Conservation (phyloP, 2,329 filamentous ascomycete species). For the Ophiostoma piceae region DNA sequence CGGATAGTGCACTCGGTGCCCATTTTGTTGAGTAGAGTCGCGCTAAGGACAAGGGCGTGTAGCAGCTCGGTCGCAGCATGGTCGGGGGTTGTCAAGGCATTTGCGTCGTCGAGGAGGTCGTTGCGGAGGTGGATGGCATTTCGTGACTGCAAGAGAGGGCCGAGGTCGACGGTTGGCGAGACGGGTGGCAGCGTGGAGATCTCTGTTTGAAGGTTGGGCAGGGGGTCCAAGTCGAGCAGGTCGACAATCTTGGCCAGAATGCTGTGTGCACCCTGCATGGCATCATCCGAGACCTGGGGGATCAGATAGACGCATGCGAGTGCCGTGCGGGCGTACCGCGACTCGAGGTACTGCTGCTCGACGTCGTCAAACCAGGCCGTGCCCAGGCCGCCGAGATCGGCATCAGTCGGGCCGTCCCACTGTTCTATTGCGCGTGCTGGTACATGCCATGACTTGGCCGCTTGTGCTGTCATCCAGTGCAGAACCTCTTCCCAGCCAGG, state of each 20-base stretch:
- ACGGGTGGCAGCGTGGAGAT: constrained; percentile 44
- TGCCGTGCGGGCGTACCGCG: constrained; percentile 61
- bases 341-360: constrained; percentile 54
- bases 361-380: constrained; percentile 55
- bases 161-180: constrained; percentile 25
- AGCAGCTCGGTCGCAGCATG: constrained; percentile 53
- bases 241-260: constrained; percentile 55
- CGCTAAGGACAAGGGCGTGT: constrained; percentile 58
- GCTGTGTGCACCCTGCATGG: constrained; percentile 54
- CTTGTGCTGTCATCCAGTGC: constrained; percentile 59
- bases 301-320: constrained; percentile 64
- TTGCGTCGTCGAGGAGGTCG: constrained; percentile 53
- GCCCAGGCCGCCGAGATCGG: constrained; percentile 59
- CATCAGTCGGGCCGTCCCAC: constrained; percentile 68
- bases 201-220: constrained; percentile 44
- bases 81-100: constrained; percentile 60
- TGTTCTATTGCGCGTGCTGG: constrained; percentile 60
- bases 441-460: constrained; percentile 54
- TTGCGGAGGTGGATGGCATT: constrained; percentile 45
- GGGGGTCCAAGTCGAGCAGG: constrained; percentile 56
- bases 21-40: constrained; percentile 46
- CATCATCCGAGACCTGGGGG: constrained; percentile 53
- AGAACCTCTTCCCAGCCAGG: constrained; percentile 65
- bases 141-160: constrained; percentile 37
- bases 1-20: constrained; percentile 49